phyloP scores from a whole-genome alignment of 1,139 yeast species.

The Yamadazyma oceani region DNA sequence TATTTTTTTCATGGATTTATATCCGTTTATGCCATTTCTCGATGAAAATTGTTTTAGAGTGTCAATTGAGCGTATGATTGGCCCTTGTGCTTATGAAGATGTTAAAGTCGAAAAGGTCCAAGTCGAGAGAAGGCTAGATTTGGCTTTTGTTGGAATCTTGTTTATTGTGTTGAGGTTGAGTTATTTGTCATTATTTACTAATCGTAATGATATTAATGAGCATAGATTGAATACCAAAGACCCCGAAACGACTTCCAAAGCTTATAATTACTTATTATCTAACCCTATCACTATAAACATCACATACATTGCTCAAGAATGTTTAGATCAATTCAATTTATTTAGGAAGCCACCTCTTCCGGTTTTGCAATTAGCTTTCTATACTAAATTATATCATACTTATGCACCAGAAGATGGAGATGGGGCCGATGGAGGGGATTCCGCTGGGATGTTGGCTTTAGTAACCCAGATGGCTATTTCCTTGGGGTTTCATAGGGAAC shows the following conservation, averaged over 20 bases:
- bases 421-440: constrained; percentile 47
- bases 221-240: constrained; percentile 24
- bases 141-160: constrained; percentile 33
- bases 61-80: constrained; percentile 25
- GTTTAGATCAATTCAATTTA: constrained; percentile 53
- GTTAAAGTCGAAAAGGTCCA: constrained; percentile 19
- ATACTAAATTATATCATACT: constrained; percentile 37
- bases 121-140: constrained; percentile 32
- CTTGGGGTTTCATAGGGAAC: constrained; percentile 49
- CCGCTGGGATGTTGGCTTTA: constrained; percentile 36
- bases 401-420: constrained; percentile 56
- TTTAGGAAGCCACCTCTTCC: constrained; percentile 48
- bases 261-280: constrained; percentile 41
- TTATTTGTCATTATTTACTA: constrained; percentile 35
- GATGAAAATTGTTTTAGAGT: constrained; percentile 29
- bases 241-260: constrained; percentile 25
- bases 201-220: constrained; percentile 30
- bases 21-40: constrained; percentile 39
- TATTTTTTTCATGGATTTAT: constrained; percentile 30
- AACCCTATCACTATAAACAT: constrained; percentile 50
- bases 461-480: constrained; percentile 44
- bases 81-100: constrained; percentile 23
- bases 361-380: constrained; percentile 48
- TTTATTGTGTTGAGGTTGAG: constrained; percentile 30
- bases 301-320: constrained; percentile 50